phyloP scores from a whole-genome alignment of 306 rosid genomes.

The Quercus dentata region DNA sequence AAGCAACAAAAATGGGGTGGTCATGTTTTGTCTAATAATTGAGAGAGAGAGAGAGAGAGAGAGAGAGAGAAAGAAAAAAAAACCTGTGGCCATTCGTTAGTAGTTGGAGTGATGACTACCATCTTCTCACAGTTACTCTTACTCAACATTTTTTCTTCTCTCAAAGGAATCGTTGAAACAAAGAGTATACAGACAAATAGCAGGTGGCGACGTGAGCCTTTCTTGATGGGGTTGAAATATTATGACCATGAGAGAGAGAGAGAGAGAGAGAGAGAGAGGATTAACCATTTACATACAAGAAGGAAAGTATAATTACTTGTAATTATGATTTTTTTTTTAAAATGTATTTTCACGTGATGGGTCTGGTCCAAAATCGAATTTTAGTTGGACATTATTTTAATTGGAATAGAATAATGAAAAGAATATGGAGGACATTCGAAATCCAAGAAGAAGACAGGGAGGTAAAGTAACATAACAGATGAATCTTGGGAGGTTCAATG shows the following conservation, averaged over 20 bases:
- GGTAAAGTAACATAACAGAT: slow-evolving; percentile 39
- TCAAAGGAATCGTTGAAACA: slow-evolving; percentile 56
- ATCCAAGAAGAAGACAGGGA: slow-evolving; percentile 53
- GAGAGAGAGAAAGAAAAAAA: slow-evolving; percentile 20
- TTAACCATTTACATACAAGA: not conserved
- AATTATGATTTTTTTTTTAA: not conserved
- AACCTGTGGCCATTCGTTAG: slow-evolving; percentile 80
- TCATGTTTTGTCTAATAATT: slow-evolving; percentile 76
- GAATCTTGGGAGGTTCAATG: slow-evolving; percentile 65
- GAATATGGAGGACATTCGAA: slow-evolving; percentile 51
- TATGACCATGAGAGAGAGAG: slow-evolving; percentile 11
- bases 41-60: slow-evolving; percentile 35
- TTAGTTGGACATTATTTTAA: slow-evolving; percentile 18
- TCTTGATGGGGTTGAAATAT: slow-evolving; percentile 33
- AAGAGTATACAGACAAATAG: slow-evolving; percentile 68
- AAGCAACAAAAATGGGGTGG: slow-evolving; percentile 69
- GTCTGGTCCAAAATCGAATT: slow-evolving; percentile 46
- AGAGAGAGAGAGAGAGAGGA: slow-evolving; percentile 4
- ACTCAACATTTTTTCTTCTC: slow-evolving; percentile 46
- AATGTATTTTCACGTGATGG: slow-evolving; percentile 70
- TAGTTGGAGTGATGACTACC: slow-evolving; percentile 45
- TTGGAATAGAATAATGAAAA: slow-evolving; percentile 33
- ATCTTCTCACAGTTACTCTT: slow-evolving; percentile 59
- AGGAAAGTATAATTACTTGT: not conserved
- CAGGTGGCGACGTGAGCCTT: slow-evolving; percentile 54